Conservation (phyloP, 2,329 filamentous ascomycete species). For the Hypomyces rosellus region DNA sequence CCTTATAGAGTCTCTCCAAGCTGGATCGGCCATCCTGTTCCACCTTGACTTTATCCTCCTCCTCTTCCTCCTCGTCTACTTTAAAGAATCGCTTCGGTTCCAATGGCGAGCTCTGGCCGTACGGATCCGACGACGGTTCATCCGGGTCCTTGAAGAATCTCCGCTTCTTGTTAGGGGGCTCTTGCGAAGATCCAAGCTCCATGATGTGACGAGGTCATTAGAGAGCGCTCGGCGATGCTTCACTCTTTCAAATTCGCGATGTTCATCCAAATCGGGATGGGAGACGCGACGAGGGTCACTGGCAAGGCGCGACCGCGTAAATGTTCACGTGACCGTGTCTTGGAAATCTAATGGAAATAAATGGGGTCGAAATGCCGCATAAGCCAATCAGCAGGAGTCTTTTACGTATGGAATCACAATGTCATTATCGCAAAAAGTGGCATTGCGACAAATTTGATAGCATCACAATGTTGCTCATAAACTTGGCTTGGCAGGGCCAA, state of each 20-base stretch:
- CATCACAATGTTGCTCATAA: slow-evolving; percentile 5
- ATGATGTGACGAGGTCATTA: slow-evolving; percentile 23
- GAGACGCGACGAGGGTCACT: slow-evolving; percentile 32
- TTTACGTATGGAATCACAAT: not conserved
- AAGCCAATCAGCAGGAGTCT: not conserved
- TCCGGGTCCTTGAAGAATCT: slow-evolving; percentile 32
- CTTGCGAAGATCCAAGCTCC: slow-evolving; percentile 33
- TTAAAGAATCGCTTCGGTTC: slow-evolving; percentile 22
- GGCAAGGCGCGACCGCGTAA: slow-evolving; percentile 23
- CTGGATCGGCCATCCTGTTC: slow-evolving; percentile 14
- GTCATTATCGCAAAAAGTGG: not conserved
- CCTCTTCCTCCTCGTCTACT: slow-evolving; percentile 9
- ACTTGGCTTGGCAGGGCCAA: not conserved
- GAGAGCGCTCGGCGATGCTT: not conserved
- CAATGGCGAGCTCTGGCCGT: slow-evolving; percentile 17
- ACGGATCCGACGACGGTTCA: slow-evolving; percentile 23
- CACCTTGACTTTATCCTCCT: slow-evolving; percentile 9
- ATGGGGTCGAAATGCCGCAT: too few species aligned
- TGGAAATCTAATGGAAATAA: not conserved
- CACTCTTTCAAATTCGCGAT: not conserved
- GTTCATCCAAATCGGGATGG: slow-evolving; percentile 18
- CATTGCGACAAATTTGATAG: slow-evolving; percentile 4
- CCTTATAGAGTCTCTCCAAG: slow-evolving; percentile 12
- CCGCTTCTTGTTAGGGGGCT: slow-evolving; percentile 40
- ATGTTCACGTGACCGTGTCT: slow-evolving; percentile 35